phyloP scores from a whole-genome alignment of 345 rosid species.

The thale cress (Arabidopsis thaliana) region DNA sequence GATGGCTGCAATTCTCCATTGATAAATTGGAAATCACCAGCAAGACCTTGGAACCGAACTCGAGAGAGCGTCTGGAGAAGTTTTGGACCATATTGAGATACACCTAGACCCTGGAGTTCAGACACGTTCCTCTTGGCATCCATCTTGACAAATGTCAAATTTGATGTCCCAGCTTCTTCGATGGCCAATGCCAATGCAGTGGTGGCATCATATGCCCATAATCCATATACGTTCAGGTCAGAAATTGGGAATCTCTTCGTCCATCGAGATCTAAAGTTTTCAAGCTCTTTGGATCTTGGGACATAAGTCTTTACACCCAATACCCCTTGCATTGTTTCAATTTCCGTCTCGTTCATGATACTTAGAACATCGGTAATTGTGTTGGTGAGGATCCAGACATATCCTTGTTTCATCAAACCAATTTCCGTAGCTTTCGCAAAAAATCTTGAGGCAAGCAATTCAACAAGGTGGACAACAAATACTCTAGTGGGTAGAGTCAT shows the following conservation, averaged over 20 bases:
- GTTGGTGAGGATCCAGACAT: slow-evolving; percentile 54
- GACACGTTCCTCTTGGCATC: slow-evolving; percentile 33
- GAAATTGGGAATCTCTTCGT: slow-evolving; percentile 38
- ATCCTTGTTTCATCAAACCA: slow-evolving; percentile 57
- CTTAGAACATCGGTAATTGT: slow-evolving; percentile 32
- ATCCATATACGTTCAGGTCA: slow-evolving; percentile 44
- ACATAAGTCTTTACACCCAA: slow-evolving; percentile 48
- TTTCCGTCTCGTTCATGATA: not conserved
- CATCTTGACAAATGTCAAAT: slow-evolving; percentile 25
- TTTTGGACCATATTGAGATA: slow-evolving; percentile 49
- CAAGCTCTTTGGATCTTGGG: slow-evolving; percentile 34
- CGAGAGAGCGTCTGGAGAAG: slow-evolving; percentile 46
- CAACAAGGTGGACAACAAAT: slow-evolving; percentile 51
- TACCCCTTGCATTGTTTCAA: slow-evolving; percentile 52
- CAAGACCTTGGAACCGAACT: slow-evolving; percentile 50
- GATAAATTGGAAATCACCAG: slow-evolving; percentile 46
- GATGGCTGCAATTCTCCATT: slow-evolving; percentile 43
- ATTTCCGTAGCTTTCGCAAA: slow-evolving; percentile 50
- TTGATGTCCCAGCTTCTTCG: slow-evolving; percentile 42
- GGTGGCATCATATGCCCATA: slow-evolving; percentile 56
- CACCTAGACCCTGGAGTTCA: slow-evolving; percentile 47
- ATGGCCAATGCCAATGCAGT: slow-evolving; percentile 54
- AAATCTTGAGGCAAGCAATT: slow-evolving; percentile 44
- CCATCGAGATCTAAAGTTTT: slow-evolving; percentile 42
- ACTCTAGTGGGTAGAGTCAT: slow-evolving; percentile 57